Conservation (phyloP, 768 basidiomycete species). For the Cubamyces sp. region DNA sequence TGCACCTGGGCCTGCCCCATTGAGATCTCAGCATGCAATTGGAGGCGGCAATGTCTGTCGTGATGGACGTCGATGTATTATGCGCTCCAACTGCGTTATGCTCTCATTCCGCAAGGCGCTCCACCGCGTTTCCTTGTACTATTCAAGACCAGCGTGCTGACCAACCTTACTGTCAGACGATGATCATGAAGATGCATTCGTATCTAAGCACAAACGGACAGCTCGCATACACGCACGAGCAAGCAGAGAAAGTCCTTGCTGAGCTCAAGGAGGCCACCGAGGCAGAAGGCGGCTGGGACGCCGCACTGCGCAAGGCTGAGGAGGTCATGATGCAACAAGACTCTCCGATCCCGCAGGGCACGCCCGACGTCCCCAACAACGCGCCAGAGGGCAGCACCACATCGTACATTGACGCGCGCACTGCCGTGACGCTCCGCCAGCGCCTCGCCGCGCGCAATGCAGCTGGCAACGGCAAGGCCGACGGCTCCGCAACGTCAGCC, state of each 20-base stretch:
- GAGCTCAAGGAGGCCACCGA: slow-evolving; percentile 52
- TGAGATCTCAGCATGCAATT: no score
- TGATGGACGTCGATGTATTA: no score
- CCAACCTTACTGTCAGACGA: slow-evolving; percentile 46
- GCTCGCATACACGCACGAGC: slow-evolving; percentile 57
- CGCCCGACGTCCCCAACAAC: slow-evolving; percentile 39
- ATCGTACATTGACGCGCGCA: slow-evolving; percentile 57
- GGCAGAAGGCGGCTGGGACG: slow-evolving; percentile 67
- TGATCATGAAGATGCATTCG: slow-evolving; percentile 97
- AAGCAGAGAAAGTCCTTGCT: slow-evolving; percentile 47
- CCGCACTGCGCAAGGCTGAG: slow-evolving; percentile 57
- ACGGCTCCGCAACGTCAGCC: slow-evolving; percentile 5
- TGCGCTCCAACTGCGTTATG: no score
- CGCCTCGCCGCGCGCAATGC: slow-evolving; percentile 43
- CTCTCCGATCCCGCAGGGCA: slow-evolving; percentile 36
- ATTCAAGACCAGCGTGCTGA: no score
- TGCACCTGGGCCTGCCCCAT: no score
- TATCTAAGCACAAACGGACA: slow-evolving; percentile 90
- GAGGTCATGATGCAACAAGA: slow-evolving; percentile 29
- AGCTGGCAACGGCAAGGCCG: neutral
- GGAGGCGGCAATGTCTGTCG: no score
- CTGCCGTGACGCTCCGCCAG: slow-evolving; percentile 57
- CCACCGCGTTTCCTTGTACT: no score
- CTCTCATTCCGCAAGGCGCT: no score
- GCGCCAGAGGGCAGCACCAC: slow-evolving; percentile 48